Evolutionary conservation across 2,329 filamentous ascomycete species (phyloP), one percentile per base, ranked within the genome.

Genomic region (Calonectria pseudoreteaudii): DNA sequence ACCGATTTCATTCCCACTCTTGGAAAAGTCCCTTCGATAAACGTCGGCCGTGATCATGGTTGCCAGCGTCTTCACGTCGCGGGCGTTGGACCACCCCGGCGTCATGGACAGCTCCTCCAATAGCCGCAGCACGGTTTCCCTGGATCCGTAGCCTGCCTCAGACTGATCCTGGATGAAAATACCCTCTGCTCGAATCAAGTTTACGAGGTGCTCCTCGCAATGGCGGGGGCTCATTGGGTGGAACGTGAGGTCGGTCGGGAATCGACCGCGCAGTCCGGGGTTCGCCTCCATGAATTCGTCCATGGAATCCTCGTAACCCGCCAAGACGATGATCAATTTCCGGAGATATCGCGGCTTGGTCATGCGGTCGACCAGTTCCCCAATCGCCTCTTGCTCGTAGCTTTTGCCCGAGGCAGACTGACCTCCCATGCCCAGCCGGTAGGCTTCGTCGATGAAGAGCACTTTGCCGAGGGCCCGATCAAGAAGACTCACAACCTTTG

Each of bases 391-490:
- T 65, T 89, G 88, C 0, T 89, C 91, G 74, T 90, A 94, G 8
- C 34, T 38, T 26, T 38, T 38, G 4, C 34, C 34, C 10, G 23
- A 23, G 14, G 0, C 81, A 79, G 0, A 90, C 90, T 2, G 90
- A 88, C 0, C 84, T 86, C 5, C 76, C 78, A 16, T 26, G 11
- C 76, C 77, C 2, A 94, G 88, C 0, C 92, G 88, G 76, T 94
- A 94, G 0, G 93, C 93, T 80, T 94, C 93, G 73, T 94, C 93
- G 28, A 95, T 89, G 77, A 95, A 93, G 0, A 95, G 87, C 0
- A 95, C 91, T 64, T 90, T 92, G 0, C 93, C 93, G 0, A 94
- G 86, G 0, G 89, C 90, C 38, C 87, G 89, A 76, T 94, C 91
- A 0, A 94, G 84, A 0, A 89, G 82, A 60, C 89, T 85, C 11